Evolutionary conservation across 1,284 basidiomycete genomes (phyloP), one percentile per base, ranked within the genome.

Genomic region (Tylopilus orsonianus): DNA sequence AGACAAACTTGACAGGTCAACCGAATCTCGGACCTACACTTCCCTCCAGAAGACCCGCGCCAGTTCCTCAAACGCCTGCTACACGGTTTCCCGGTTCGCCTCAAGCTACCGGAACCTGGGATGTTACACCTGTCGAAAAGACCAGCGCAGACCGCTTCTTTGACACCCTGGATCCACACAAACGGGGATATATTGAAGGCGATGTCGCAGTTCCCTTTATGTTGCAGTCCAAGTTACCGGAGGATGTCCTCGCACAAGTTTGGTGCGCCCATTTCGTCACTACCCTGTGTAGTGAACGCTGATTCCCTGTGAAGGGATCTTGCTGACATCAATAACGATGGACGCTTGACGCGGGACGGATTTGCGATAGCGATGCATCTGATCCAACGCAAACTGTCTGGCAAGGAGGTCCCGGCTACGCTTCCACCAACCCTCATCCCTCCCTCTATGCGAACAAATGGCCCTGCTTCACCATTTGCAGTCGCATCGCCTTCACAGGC

Each of bases 361-460:
- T 99, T 99, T 68, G 96, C 97, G 3, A 88, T 99, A 35, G 97
- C 95, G 3, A 87, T 97, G 86, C 83, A 96, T 69, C 79, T 99
- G 40, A 98, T 99, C 63, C 91, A 93, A 67, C 80, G 80, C 58
- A 93, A 88, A 66, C 73, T 98, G 2, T 78, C 82, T 2, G 96
- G 96, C n/a, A 84, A 83, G 54, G 85, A 90, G 1, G 69, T 96
- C 20, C 97, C 97, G 0, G 53, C 75, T 0, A 69, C 73, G 20
- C 75, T 99, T 14, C 93, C 94, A 1, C 64, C 68, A 20, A 80
- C 81, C 30, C 75, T 99, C 36, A 68, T 97, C 9, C 96, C 97
- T 5, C 94, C 94, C 0, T 81, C 84, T 2, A 77, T 86, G 75
- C 83, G 89, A 30, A 44, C 62, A 13, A 64, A 63, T n/a, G 56